phyloP scores from a whole-genome alignment of 2,329 filamentous ascomycete genomes.

The Cytospora schulzeri region DNA sequence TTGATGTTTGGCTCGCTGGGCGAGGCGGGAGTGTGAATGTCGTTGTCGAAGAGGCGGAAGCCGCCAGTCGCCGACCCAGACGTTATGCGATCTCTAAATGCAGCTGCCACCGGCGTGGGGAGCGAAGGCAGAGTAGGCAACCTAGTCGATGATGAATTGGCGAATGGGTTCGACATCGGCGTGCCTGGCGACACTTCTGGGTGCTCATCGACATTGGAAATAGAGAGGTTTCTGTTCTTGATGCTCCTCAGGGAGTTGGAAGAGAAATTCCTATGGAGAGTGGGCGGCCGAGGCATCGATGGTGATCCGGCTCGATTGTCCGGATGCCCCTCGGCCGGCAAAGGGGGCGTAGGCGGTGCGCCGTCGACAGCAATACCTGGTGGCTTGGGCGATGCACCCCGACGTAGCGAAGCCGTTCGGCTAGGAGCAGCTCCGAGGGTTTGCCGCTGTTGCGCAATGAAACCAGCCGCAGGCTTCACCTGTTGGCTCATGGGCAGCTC shows the following conservation, averaged over 20 bases:
- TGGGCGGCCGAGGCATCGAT: conserved; percentile 46
- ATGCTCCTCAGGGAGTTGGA: conserved; percentile 71
- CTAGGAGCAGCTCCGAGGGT: conserved; percentile 42
- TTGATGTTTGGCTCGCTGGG: conserved; percentile 66
- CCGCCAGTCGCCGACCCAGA: conserved; percentile 65
- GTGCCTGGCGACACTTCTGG: conserved; percentile 73
- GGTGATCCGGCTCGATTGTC: conserved; percentile 56
- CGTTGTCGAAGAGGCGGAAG: conserved; percentile 80
- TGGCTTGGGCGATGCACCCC: conserved; percentile 39
- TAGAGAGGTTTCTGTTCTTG: conserved; percentile 73
- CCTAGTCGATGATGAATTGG: conserved; percentile 48
- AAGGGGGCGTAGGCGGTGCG: conserved; percentile 38
- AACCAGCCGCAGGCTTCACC: conserved; percentile 39
- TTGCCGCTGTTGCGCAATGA: conserved; percentile 46
- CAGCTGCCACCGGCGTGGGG: conserved; percentile 67
- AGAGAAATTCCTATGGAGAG: conserved; percentile 68
- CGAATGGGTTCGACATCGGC: conserved; percentile 70
- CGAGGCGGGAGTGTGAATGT: conserved; percentile 69
- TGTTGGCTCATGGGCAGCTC: conserved; percentile 22
- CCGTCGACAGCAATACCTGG: conserved; percentile 33
- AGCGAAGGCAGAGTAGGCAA: conserved; percentile 62
- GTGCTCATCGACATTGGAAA: conserved; percentile 61
- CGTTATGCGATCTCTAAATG: conserved; percentile 60
- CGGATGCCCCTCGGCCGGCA: conserved; percentile 37
- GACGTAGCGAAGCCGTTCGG: conserved; percentile 32